Conservation (phyloP, 2,329 filamentous ascomycete genomes). For the Alternaria atra region DNA sequence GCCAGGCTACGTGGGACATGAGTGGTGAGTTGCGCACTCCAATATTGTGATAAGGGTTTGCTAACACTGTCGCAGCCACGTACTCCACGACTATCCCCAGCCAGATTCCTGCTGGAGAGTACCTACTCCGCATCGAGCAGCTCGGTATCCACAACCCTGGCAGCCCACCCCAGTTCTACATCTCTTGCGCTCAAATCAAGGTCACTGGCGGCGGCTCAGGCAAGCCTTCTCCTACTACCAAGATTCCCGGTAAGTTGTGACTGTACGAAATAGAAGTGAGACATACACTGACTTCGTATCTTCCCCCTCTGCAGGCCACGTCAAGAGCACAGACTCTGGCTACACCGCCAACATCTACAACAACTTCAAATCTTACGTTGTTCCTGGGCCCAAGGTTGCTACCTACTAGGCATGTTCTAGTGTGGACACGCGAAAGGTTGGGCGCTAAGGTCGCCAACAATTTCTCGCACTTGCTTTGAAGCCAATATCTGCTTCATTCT, state of each 20-base stretch:
- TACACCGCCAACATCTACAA: constrained; percentile 53
- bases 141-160: constrained; percentile 58
- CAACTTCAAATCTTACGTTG: constrained; percentile 48
- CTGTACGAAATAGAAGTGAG: constrained; percentile 14
- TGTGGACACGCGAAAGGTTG: neutral
- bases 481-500: neutral
- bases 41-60: neutral
- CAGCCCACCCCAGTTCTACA: constrained; percentile 40
- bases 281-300: neutral
- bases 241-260: constrained; percentile 35
- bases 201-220: constrained; percentile 51
- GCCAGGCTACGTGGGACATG: constrained; percentile 47
- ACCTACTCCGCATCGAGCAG: constrained; percentile 60
- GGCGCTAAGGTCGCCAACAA: neutral
- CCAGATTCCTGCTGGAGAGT: constrained; percentile 55
- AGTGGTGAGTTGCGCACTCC: constrained; percentile 27
- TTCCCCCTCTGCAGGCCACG: constrained; percentile 17
- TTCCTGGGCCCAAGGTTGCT: constrained; percentile 49
- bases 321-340: constrained; percentile 46
- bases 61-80: constrained; percentile 34
- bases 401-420: constrained; percentile 38
- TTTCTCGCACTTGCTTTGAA: neutral
- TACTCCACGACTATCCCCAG: constrained; percentile 53
- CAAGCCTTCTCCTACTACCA: constrained; percentile 32
- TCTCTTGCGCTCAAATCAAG: constrained; percentile 58